Evolutionary conservation across 768 basidiomycete species (phyloP).

Genomic region (Pleurotus platypus): DNA sequence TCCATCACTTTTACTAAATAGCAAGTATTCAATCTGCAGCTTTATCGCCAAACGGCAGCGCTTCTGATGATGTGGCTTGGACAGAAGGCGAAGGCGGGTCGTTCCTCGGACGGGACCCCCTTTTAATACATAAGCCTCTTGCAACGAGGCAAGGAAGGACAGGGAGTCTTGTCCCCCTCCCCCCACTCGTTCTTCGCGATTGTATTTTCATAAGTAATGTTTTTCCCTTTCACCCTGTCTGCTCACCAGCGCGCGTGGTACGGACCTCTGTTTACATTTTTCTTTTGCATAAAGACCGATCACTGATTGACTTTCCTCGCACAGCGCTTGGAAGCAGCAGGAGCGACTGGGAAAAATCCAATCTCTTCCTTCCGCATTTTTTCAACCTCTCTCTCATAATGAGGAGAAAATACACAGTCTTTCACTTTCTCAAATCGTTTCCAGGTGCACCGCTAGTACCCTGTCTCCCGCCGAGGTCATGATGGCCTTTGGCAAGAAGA

Average conservation of each 20-base stretch:
- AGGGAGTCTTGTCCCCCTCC: background rate
- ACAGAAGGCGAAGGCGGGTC: background rate
- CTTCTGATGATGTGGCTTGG: background rate
- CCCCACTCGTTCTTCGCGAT: background rate
- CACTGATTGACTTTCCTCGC: background rate
- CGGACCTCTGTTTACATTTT: background rate
- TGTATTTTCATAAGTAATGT: slow-evolving; percentile 1
- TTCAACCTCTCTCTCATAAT: background rate
- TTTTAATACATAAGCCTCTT: slow-evolving; percentile 1
- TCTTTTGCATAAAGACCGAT: background rate
- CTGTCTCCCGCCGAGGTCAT: background rate
- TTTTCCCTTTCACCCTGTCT: slow-evolving; percentile 6
- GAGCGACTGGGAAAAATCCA: slow-evolving; percentile 3
- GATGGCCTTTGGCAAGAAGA: slow-evolving; percentile 3
- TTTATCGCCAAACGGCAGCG: background rate
- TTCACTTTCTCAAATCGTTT: slow-evolving; percentile 6
- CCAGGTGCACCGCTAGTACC: background rate
- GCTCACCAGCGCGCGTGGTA: slow-evolving; percentile 6
- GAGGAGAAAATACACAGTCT: slow-evolving; percentile 5
- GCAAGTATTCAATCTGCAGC: background rate
- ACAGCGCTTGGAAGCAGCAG: slow-evolving; percentile 7
- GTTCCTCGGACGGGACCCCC: background rate
- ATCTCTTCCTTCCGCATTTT: slow-evolving; percentile 2
- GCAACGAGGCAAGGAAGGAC: background rate
- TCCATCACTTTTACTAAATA: background rate